phyloP scores from a whole-genome alignment of 805 yeast species.

The Wickerhamiella hasegawae region DNA sequence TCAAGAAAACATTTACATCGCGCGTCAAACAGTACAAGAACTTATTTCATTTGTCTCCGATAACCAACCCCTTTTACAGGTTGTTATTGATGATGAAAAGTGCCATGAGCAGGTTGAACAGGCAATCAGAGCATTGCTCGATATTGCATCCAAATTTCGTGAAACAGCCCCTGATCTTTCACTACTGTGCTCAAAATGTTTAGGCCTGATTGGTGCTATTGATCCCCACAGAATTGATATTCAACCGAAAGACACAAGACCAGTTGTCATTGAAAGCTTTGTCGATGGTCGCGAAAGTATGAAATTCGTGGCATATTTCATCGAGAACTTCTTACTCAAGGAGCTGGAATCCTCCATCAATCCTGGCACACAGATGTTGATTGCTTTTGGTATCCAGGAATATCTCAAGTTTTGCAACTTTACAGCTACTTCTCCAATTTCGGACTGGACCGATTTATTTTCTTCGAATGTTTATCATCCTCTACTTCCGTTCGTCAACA shows the following conservation, averaged over 20 bases:
- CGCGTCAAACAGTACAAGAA: slow-evolving; percentile 55
- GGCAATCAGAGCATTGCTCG: slow-evolving; percentile 17
- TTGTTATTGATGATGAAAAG: slow-evolving; percentile 5
- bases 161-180: slow-evolving; percentile 27
- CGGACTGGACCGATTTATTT: slow-evolving; percentile 42
- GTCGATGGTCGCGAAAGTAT: slow-evolving; percentile 44
- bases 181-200: slow-evolving; percentile 45
- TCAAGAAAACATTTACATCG: slow-evolving; percentile 54
- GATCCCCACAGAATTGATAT: slow-evolving; percentile 44
- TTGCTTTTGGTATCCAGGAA: slow-evolving; percentile 84
- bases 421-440: neutral
- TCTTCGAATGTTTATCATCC: slow-evolving; percentile 53
- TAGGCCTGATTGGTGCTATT: slow-evolving; percentile 63
- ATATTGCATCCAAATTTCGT: slow-evolving; percentile 15
- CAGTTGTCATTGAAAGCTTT: slow-evolving; percentile 46
- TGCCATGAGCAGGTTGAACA: slow-evolving; percentile 5
- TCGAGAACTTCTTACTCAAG: slow-evolving; percentile 59
- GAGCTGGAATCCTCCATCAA: slow-evolving; percentile 83
- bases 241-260: slow-evolving; percentile 26
- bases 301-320: slow-evolving; percentile 44
- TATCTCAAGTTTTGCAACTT: slow-evolving; percentile 40
- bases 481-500: slow-evolving; percentile 54
- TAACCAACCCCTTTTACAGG: slow-evolving; percentile 11
- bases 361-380: slow-evolving; percentile 65
- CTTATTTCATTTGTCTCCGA: slow-evolving; percentile 32